phyloP scores from a whole-genome alignment of 2,329 filamentous ascomycete species.

The Botrytis medusae region DNA sequence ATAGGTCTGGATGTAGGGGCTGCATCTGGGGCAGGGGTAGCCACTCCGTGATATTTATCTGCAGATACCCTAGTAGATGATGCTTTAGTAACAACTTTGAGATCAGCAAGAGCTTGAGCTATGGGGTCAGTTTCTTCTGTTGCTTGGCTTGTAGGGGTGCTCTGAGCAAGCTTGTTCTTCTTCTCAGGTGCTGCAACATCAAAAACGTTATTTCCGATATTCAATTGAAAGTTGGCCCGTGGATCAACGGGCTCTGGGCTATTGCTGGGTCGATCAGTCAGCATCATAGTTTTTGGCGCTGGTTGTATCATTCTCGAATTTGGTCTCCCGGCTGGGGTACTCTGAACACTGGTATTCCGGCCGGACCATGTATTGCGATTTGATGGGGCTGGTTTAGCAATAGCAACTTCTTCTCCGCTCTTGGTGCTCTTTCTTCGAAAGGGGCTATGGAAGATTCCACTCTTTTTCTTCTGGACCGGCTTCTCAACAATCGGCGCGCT shows the following conservation, averaged over 20 bases:
- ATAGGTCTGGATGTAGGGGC: constrained; percentile 47
- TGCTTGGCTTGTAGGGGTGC: constrained; percentile 42
- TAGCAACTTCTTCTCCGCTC: constrained; percentile 60
- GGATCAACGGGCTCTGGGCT: constrained; percentile 90
- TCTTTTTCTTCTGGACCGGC: constrained; percentile 65
- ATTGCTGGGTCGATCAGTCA: constrained; percentile 48
- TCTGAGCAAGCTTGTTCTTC: constrained; percentile 46
- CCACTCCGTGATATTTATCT: constrained; percentile 90
- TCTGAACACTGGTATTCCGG: constrained; percentile 33
- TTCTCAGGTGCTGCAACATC: constrained; percentile 80
- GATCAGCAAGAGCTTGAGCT: constrained; percentile 84
- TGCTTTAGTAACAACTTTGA: constrained; percentile 85
- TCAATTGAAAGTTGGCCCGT: constrained; percentile 87
- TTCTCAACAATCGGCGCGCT: constrained; percentile 52
- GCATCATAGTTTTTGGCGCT: constrained; percentile 32
- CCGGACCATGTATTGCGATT: constrained; percentile 61
- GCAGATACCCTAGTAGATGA: constrained; percentile 84
- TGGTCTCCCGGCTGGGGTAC: constrained; percentile 42
- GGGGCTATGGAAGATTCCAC: constrained; percentile 90
- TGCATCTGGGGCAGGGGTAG: constrained; percentile 68
- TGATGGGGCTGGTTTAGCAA: constrained; percentile 37
- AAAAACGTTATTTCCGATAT: constrained; percentile 94
- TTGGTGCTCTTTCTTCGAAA: constrained; percentile 89
- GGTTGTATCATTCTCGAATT: constrained; percentile 40
- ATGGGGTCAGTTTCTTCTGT: constrained; percentile 80